Percentiles rank a stretch among this genome's conserved stretches.
Evolutionary conservation across 1,284 basidiomycete genomes (phyloP).

Genomic region (Naganishia liquefaciens): DNA sequence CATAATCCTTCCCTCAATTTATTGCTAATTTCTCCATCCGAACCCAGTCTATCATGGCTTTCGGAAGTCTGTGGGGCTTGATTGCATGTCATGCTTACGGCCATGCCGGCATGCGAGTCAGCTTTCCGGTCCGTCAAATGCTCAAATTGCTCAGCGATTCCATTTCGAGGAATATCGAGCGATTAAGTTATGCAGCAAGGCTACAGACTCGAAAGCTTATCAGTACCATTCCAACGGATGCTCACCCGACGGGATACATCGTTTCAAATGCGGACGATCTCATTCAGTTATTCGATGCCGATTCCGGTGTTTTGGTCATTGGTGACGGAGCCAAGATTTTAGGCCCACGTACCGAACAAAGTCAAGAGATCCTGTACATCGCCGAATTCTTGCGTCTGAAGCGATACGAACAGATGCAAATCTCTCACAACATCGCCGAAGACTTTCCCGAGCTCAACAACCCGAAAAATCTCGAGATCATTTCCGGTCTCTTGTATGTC

Average conservation of each 20-base stretch:
- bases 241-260: conserved; percentile 78
- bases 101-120: conserved; percentile 73
- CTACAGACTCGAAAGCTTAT: conserved; percentile 78
- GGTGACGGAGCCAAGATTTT: conserved; percentile 84
- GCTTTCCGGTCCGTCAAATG: conserved; percentile 81
- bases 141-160: conserved; percentile 76
- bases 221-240: conserved; percentile 71
- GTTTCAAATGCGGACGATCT: conserved; percentile 84
- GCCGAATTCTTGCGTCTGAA: conserved; percentile 81
- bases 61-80: conserved; percentile 80
- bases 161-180: conserved; percentile 79
- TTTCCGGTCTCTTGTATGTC: conserved; percentile 77
- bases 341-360: conserved; percentile 69
- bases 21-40: too few species aligned
- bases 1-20: too few species aligned
- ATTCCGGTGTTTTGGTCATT: conserved; percentile 80
- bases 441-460: conserved; percentile 75
- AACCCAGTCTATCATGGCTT: conserved; percentile 81
- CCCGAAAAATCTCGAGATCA: conserved; percentile 67
- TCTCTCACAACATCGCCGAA: conserved; percentile 66
- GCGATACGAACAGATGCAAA: conserved; percentile 67
- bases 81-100: conserved; percentile 84
- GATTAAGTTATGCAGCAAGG: conserved; percentile 75
- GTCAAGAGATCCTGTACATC: conserved; percentile 81
- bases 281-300: conserved; percentile 77